Conservation (phyloP, 2,329 filamentous ascomycete species). For the Paecilomyces sp. region DNA sequence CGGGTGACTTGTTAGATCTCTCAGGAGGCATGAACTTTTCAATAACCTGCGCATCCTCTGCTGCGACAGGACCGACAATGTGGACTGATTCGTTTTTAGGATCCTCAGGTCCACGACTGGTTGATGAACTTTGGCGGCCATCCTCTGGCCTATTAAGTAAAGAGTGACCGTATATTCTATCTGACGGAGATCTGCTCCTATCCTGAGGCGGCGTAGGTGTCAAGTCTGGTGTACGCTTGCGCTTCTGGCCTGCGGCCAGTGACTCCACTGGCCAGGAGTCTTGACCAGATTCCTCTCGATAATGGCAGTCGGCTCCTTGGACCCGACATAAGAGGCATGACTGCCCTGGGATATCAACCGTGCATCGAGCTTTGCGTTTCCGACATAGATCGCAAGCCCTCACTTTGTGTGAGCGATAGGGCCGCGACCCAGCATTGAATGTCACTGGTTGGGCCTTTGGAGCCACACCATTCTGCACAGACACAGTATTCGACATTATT, state of each 20-base stretch:
- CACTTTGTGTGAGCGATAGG: constrained; percentile 56
- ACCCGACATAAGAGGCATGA: constrained; percentile 53
- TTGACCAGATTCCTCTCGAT: constrained; percentile 35
- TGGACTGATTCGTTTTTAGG: constrained; percentile 41
- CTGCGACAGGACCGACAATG: constrained; percentile 54
- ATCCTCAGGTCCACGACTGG: constrained; percentile 24
- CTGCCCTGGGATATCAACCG: constrained; percentile 46
- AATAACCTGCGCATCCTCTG: constrained; percentile 54
- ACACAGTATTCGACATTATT: constrained; percentile 21
- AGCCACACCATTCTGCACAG: constrained; percentile 20
- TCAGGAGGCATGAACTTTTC: constrained; percentile 50
- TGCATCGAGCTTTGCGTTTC: constrained; percentile 55
- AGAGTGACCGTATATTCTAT: constrained; percentile 13
- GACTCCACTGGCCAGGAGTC: constrained; percentile 22
- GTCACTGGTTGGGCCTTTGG: constrained; percentile 27
- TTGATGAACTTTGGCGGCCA: constrained; percentile 21
- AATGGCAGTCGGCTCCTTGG: constrained; percentile 51
- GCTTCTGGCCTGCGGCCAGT: constrained; percentile 24
- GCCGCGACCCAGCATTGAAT: constrained; percentile 41
- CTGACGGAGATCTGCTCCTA: constrained; percentile 9
- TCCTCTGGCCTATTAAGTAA: constrained; percentile 18
- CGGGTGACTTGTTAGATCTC: constrained; percentile 28
- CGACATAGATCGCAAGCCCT: constrained; percentile 56
- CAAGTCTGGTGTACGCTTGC: constrained; percentile 27
- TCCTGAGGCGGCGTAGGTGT: constrained; percentile 13